These are phyloP conservation scores for Rhynchospora tenuis DNA, from an alignment of 176 grass and related monocot species.

Conservation along the genomic window DNA sequence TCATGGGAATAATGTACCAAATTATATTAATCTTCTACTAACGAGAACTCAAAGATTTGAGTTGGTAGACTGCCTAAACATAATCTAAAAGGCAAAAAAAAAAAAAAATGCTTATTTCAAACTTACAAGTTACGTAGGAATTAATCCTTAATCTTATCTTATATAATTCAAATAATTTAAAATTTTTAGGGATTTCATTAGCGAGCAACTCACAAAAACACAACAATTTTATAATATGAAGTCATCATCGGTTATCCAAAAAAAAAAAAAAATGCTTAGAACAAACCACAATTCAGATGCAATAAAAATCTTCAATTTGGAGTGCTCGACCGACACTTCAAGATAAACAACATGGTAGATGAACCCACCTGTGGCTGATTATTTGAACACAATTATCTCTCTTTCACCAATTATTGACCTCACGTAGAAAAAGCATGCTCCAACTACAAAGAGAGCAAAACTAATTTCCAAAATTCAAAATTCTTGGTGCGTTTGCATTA, in stretches of 20 bases:
- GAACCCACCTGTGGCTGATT: constrained; percentile 1
- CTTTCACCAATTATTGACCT: neutral
- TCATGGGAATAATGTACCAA: too few relatives aligned
- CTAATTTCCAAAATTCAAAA: neutral
- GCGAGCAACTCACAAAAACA: neutral
- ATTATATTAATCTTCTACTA: too few relatives aligned
- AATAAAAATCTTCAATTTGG: constrained; percentile 1
- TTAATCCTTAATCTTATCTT: neutral
- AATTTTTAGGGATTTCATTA: neutral
- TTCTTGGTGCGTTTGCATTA: neutral
- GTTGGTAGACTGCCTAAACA: too few relatives aligned
- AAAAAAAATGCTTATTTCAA: too few relatives aligned
- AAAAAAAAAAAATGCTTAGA: neutral
- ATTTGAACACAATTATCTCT: constrained; percentile 2
- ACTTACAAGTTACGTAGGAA: too few relatives aligned
- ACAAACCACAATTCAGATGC: neutral
- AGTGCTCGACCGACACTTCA: neutral
- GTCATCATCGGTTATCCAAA: neutral
- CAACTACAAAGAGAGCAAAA: neutral
- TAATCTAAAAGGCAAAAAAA: too few relatives aligned
- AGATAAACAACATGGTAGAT: neutral
- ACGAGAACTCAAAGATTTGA: too few relatives aligned
- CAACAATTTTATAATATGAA: neutral
- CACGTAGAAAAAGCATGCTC: neutral
- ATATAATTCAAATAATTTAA: neutral